These are phyloP conservation scores for Cynanchum wilfordii DNA, from an alignment of 257 asterid genomes.

Conservation along the genomic window DNA sequence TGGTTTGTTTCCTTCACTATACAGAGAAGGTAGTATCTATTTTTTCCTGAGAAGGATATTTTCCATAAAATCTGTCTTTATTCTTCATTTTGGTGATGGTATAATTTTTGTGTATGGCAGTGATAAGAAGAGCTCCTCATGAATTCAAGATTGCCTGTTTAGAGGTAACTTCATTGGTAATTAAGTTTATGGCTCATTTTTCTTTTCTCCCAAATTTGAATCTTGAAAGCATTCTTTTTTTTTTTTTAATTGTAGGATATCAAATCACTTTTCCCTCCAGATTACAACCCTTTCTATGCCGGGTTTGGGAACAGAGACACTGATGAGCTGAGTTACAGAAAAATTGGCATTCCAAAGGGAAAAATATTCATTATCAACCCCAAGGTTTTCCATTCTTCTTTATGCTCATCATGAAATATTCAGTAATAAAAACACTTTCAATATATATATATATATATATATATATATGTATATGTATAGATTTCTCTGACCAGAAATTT, in stretches of 20 bases:
- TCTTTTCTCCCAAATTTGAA: constrained; percentile 1
- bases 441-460: not conserved
- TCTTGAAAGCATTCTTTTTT: constrained; percentile 7
- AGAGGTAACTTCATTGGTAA: constrained; percentile 49
- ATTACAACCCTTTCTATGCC: constrained; percentile 93
- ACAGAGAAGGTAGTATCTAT: constrained; percentile 69
- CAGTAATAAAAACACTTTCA: not conserved
- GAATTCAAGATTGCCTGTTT: constrained; percentile 99
- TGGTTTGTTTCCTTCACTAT: constrained; percentile 89
- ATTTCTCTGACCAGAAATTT: constrained; percentile 8
- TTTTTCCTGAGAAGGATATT: constrained; percentile 1
- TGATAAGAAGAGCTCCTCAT: constrained; percentile 96
- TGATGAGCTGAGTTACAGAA: constrained; percentile 95
- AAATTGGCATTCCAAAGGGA: constrained; percentile 97
- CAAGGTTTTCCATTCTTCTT: constrained; percentile 43
- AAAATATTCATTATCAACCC: constrained; percentile 96
- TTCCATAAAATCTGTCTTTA: not conserved
- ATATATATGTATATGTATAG: too few species aligned
- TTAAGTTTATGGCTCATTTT: not conserved
- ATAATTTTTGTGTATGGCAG: constrained; percentile 36
- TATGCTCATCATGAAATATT: not conserved
- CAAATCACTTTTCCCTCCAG: constrained; percentile 94
- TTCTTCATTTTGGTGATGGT: constrained; percentile 13
- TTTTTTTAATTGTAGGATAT: constrained; percentile 64
- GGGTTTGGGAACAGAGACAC: constrained; percentile 99